Conservation (phyloP, 768 basidiomycete genomes). For the Russula abietina region DNA sequence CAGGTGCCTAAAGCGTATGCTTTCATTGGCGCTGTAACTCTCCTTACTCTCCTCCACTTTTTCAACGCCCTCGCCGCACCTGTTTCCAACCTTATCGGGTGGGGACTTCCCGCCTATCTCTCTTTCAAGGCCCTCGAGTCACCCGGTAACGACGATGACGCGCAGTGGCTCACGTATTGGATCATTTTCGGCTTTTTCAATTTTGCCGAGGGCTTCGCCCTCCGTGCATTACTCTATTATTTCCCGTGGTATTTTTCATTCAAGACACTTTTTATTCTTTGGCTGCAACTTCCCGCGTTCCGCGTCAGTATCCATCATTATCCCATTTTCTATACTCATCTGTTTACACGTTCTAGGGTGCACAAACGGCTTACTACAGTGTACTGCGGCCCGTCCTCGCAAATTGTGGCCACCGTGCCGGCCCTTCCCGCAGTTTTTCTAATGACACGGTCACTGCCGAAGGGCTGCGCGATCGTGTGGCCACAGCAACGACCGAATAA, state of each 20-base stretch:
- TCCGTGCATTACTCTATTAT: conserved; percentile 83
- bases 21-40: conserved; percentile 62
- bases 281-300: conserved; percentile 83
- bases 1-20: conserved; percentile 90
- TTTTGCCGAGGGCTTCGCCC: conserved; percentile 82
- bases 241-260: conserved; percentile 91
- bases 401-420: conserved; percentile 44
- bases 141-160: conserved; percentile 75
- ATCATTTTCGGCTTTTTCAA: conserved; percentile 90
- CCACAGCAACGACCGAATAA: conserved; percentile 37
- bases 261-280: conserved; percentile 88
- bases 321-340: conserved; percentile 5
- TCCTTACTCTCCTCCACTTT: conserved; percentile 70
- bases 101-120: conserved; percentile 90
- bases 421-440: conserved; percentile 40
- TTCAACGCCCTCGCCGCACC: conserved; percentile 90
- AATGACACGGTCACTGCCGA: conserved; percentile 51
- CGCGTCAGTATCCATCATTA: conserved; percentile 50
- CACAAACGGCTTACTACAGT: conserved; percentile 70
- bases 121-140: conserved; percentile 92
- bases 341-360: conserved; percentile 51
- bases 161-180: conserved; percentile 99
- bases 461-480: conserved; percentile 41
- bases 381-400: conserved; percentile 76
- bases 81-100: conserved; percentile 92